Base-by-base conservation (phyloP, 2,329 filamentous ascomycete species). In the Sphaerulina musiva region DNA sequence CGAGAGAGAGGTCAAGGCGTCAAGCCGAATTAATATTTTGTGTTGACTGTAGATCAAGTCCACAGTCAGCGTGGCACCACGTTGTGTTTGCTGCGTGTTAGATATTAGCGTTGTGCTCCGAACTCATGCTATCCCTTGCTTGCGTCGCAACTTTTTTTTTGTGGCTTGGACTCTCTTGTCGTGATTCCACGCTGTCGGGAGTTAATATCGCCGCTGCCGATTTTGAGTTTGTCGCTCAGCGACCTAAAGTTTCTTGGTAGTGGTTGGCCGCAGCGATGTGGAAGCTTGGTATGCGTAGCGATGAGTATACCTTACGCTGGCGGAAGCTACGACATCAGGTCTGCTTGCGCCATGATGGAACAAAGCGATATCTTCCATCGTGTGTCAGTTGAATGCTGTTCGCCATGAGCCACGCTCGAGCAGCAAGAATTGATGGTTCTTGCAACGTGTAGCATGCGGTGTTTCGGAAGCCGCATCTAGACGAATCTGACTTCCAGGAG, bases 31-130 rank as follows among this genome's bases (percentile, higher is more conserved):
- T 4, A 20, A 4, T 20, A 20, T 20, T 2, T 20, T 20, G 20
- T 20, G 20, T 29, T 4, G 26, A 29, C 5, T 29, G 26, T 29
- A 29, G 26, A 29, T 29, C 26, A 6, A 29, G 6, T 29, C 26
- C 26, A 29, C 26, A 36, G 5, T 14, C 14, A 26, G 48, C 48
- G 48, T 50, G 48, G 48, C 39, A 50, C 48, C 48, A 51, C 48
- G 48, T 45, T 51, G 48, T 51, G 48, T 45, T 44, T 45, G 48
- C 41, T 51, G 48, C 48, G 32, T 46, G 48, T 31, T 26, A 51
- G 42, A 32, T 41, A 26, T 44, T 40, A 29, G 29, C 34, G 8
- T 29, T 5, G 48, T 45, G 48, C 41, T 45, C 12, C 42, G 9
- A 31, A 34, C 11, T 29, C 48, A 46, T 20, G 26, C 26, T 29